These are phyloP conservation scores for Brasilioporus rufonigricans DNA, from an alignment of 768 basidiomycete genomes.

Conservation along the genomic window DNA sequence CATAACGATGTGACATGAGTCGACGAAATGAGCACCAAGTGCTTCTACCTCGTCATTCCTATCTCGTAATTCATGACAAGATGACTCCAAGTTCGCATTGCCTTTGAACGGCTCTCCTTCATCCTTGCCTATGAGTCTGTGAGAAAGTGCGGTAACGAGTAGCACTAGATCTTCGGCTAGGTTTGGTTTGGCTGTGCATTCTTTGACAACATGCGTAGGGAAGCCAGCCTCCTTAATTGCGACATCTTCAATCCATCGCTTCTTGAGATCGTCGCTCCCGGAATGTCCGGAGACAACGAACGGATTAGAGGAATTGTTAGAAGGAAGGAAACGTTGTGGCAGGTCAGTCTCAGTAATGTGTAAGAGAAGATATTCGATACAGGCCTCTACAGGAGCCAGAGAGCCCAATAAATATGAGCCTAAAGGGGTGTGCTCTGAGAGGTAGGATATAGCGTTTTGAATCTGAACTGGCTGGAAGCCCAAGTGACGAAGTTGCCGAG, in stretches of 20 bases:
- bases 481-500: constrained; percentile 54
- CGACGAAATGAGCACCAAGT: constrained; percentile 51
- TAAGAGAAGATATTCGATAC: constrained; percentile 81
- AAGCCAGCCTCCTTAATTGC: constrained; percentile 83
- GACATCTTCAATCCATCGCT: constrained; percentile 78
- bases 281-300: constrained; percentile 67
- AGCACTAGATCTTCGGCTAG: constrained; percentile 49
- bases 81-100: constrained; percentile 28
- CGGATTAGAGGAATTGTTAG: constrained; percentile 62
- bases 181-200: constrained; percentile 39
- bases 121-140: constrained; percentile 49
- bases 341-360: constrained; percentile 87
- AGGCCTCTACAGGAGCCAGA: constrained; percentile 67
- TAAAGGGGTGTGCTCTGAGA: constrained; percentile 57
- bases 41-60: constrained; percentile 47
- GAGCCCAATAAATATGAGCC: constrained; percentile 58
- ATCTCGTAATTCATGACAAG: constrained; percentile 12
- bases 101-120: constrained; percentile 28
- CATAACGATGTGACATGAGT: constrained; percentile 50
- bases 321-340: constrained; percentile 66
- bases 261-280: constrained; percentile 61
- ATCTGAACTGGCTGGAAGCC: constrained; percentile 64
- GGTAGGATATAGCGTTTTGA: constrained; percentile 50
- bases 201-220: constrained; percentile 67
- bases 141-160: constrained; percentile 55